These are phyloP conservation scores for Paratrimastix pyriformis DNA, from an alignment of 78 protist genomes.

Conservation along the genomic window DNA sequence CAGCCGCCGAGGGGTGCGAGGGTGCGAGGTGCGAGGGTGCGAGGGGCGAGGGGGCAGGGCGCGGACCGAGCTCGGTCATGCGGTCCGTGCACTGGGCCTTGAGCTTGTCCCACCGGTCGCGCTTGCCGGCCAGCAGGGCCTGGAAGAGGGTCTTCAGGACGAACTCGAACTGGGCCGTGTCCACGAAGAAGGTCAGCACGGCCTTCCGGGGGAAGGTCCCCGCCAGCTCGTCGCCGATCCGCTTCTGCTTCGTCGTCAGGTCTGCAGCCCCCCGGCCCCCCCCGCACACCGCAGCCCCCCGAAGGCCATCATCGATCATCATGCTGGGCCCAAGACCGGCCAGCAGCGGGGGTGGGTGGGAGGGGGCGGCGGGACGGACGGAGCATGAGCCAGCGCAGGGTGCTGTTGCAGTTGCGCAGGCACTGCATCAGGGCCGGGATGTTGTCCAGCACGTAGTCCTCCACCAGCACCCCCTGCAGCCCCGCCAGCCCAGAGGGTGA, in stretches of 20 bases:
- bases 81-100: slow-evolving; percentile 33
- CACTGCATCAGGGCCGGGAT: slow-evolving; percentile 41
- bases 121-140: slow-evolving; percentile 39
- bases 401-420: slow-evolving; percentile 72
- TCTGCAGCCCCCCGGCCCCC: no score
- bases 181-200: slow-evolving; percentile 55
- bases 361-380: slow-evolving; percentile 19
- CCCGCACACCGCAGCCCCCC: no score
- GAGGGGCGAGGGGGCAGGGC: no score
- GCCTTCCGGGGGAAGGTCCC: slow-evolving; percentile 6
- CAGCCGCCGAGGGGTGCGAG: no score
- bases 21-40: no score
- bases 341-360: no score
- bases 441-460: slow-evolving; percentile 70
- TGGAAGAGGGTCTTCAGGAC: slow-evolving; percentile 40
- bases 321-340: no score
- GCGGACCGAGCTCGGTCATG: slow-evolving; percentile 68
- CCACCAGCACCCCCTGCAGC: slow-evolving; percentile 74
- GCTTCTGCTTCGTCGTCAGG: slow-evolving; percentile 42
- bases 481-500: no score
- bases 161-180: slow-evolving; percentile 80
- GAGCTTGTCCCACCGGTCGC: slow-evolving; percentile 59
- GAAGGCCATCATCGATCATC: no score
- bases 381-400: slow-evolving; percentile 77
- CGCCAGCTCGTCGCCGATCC: slow-evolving; percentile 9